phyloP scores from a whole-genome alignment of 306 rosid genomes.

The Rubus parviflorus region DNA sequence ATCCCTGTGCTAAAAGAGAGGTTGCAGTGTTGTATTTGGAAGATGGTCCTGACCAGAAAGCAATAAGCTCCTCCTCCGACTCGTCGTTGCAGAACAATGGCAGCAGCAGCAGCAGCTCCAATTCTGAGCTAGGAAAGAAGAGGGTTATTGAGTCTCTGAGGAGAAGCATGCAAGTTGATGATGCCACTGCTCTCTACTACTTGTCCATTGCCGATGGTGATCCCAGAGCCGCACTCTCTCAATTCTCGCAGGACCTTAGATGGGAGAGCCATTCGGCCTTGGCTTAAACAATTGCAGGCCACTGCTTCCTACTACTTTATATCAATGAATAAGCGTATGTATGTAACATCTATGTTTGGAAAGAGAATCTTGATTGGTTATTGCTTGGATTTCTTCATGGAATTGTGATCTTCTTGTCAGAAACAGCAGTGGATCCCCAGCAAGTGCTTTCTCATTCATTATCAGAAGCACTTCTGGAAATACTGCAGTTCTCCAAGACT shows the following conservation, averaged over 20 bases:
- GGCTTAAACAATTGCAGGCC: constrained; percentile 23
- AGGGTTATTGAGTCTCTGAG: constrained; percentile 68
- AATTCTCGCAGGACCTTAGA: constrained; percentile 69
- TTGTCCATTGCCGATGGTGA: constrained; percentile 77
- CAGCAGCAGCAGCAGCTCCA: neutral
- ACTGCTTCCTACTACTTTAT: neutral
- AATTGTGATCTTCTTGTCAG: neutral
- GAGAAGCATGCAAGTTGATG: constrained; percentile 89
- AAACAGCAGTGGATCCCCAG: neutral
- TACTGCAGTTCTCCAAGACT: neutral
- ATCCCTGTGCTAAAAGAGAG: constrained; percentile 76
- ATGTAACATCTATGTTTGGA: neutral
- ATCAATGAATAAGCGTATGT: neutral
- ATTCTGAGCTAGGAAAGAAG: constrained; percentile 62
- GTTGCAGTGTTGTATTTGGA: constrained; percentile 78
- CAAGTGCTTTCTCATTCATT: neutral
- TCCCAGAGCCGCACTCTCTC: constrained; percentile 83
- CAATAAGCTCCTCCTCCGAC: neutral
- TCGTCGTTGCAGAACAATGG: constrained; percentile 17
- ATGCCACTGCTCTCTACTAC: constrained; percentile 85
- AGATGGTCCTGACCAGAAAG: constrained; percentile 48
- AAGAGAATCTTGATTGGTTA: neutral
- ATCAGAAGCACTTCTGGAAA: neutral
- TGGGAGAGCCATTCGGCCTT: constrained; percentile 70
- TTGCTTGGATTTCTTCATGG: neutral